Conservation (phyloP, 495 filamentous ascomycete genomes). For the Talaromyces nanjingensis region DNA sequence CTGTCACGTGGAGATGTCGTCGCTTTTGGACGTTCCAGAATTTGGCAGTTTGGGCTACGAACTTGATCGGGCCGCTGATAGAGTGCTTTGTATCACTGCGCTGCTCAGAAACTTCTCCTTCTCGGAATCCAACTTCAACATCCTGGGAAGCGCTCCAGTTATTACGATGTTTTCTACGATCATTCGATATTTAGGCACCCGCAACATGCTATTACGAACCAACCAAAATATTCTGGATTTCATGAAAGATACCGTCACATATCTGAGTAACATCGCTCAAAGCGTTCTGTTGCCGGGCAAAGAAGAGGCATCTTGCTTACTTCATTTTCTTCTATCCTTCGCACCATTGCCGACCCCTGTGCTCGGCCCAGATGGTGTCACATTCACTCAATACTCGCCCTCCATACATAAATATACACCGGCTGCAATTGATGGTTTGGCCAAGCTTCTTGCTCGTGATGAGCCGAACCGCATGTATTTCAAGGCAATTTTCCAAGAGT, state of each 20-base stretch:
- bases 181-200: slow-evolving; percentile 82
- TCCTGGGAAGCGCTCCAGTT: slow-evolving; percentile 66
- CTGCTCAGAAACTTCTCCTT: slow-evolving; percentile 93
- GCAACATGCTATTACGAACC: slow-evolving; percentile 75
- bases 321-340: slow-evolving; percentile 88
- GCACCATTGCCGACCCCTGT: slow-evolving; percentile 61
- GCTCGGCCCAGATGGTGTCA: slow-evolving; percentile 47
- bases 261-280: slow-evolving; percentile 80
- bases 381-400: slow-evolving; percentile 77
- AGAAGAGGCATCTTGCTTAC: slow-evolving; percentile 78
- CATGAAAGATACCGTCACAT: slow-evolving; percentile 89
- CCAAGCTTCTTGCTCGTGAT: slow-evolving; percentile 87
- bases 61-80: slow-evolving; percentile 78
- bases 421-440: slow-evolving; percentile 78
- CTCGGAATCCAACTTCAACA: slow-evolving; percentile 61
- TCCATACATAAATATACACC: slow-evolving; percentile 81
- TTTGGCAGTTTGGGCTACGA: slow-evolving; percentile 77
- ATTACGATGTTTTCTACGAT: slow-evolving; percentile 73
- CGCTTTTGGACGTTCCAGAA: slow-evolving; percentile 58
- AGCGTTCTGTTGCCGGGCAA: slow-evolving; percentile 74
- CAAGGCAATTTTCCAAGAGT: slow-evolving; percentile 68
- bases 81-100: slow-evolving; percentile 83
- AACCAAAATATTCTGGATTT: slow-evolving; percentile 82
- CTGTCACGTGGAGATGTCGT: slow-evolving; percentile 61
- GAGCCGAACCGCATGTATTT: slow-evolving; percentile 86